These are phyloP conservation scores for Cryptococcus sp. DNA, from an alignment of 1,284 basidiomycete species.

Conservation along the genomic window DNA sequence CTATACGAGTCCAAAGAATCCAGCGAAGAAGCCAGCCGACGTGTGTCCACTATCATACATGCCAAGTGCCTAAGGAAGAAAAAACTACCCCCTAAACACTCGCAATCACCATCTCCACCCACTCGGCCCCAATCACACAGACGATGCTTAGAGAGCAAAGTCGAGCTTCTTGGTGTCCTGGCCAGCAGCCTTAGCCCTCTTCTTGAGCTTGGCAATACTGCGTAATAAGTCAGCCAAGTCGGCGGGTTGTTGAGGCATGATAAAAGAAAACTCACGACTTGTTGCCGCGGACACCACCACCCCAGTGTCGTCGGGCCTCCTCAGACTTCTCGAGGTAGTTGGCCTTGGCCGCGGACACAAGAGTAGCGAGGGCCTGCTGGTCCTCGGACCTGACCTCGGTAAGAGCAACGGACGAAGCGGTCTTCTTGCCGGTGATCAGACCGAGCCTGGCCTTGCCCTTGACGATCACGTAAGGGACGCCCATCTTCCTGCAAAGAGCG, in stretches of 20 bases:
- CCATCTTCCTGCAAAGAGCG: conserved; percentile 98
- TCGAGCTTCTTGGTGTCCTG: conserved; percentile 49
- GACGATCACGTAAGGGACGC: conserved; percentile 93
- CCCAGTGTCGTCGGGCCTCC: conserved; percentile 86
- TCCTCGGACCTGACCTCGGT: conserved; percentile 96
- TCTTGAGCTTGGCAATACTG: conserved; percentile 89
- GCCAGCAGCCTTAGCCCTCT: conserved; percentile 79
- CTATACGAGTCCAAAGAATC: not conserved
- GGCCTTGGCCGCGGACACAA: conserved; percentile 91
- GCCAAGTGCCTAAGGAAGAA: conserved; percentile 9
- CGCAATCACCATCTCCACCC: conserved; percentile 5
- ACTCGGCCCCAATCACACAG: conserved; percentile 4
- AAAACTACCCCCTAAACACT: conserved; percentile 13
- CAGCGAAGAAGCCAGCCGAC: not conserved
- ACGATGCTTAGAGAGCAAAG: conserved; percentile 42
- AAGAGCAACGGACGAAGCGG: conserved; percentile 81
- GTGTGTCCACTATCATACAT: conserved; percentile 26
- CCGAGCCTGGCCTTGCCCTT: conserved; percentile 96
- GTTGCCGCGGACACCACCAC: conserved; percentile 90
- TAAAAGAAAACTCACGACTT: conserved; percentile 56
- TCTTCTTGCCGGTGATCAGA: conserved; percentile 71
- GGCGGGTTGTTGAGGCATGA: conserved; percentile 2
- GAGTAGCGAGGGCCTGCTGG: conserved; percentile 84
- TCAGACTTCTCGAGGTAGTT: conserved; percentile 99
- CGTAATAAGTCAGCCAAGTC: conserved; percentile 54